Base-by-base conservation (phyloP, 2,329 filamentous ascomycete species). In the Pseudogymnoascus sp. region DNA sequence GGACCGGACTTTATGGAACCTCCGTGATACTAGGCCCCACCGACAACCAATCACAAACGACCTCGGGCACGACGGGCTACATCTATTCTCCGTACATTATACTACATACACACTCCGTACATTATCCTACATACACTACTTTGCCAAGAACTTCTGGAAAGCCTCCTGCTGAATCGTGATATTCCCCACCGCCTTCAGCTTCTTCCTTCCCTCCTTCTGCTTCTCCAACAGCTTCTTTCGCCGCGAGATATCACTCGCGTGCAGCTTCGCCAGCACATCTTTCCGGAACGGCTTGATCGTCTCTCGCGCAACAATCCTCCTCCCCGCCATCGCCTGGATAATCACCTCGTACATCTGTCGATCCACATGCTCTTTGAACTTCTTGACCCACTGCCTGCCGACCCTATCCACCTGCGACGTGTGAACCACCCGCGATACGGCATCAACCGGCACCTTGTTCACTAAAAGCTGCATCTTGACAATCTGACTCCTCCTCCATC, bases 201-300 rank as follows among this genome's bases (percentile, higher is more conserved):
- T 89, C 84, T 96, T 97, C 63, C 92, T 83, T 0, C 95, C 95
- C 68, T 93, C 93, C 78, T 99, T 99, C 76, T 99, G 95, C 81
- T 93, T 96, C 78, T 97, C 93, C 10, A 99, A 77, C 68, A 99
- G 76, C 76, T 99, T 99, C 71, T 87, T 84, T 38, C 93, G 84
- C 64, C 95, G 81, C 3, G 86, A 86, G 14, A 96, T 84, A 77
- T 99, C 95, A 66, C 89, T 90, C 0, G 95, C 95, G 73, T 99
- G 96, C 63, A 99, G 79, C 77, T 97, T 97, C 6, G 89, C 88
- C 63, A 96, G 78, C 2, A 99, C 95, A 70, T 99, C 95, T 75
- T 99, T 99, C 56, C 95, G 83, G 76, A 96, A 99, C 0, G 95
- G 91, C 79, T 97, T 97, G 74, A 99, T 88, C 0, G 93, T 97